Conservation (phyloP, 441 rosid genomes). For the Gossypium davidsonii region DNA sequence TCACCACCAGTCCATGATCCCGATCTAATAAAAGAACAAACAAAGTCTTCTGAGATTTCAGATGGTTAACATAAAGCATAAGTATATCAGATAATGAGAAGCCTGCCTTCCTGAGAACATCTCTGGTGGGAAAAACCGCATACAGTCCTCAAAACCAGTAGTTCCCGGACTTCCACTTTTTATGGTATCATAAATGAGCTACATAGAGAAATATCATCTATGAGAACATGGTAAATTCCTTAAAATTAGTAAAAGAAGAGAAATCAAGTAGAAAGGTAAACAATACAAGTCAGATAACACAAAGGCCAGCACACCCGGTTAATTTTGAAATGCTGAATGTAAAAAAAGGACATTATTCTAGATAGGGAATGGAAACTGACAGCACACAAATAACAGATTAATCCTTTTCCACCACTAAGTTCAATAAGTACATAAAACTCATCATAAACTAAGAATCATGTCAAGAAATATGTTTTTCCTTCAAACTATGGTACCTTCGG, state of each 20-base stretch:
- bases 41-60: conserved; percentile 16
- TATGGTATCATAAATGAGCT: conserved; percentile 92
- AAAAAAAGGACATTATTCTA: not conserved
- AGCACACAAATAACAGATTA: not conserved
- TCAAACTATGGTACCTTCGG: conserved; percentile 59
- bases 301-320: not conserved
- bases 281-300: not conserved
- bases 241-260: conserved; percentile 1
- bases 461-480: conserved; percentile 5
- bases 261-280: conserved; percentile 1
- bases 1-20: conserved; percentile 93
- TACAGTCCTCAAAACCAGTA: conserved; percentile 80
- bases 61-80: not conserved
- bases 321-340: not conserved
- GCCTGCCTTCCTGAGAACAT: conserved; percentile 94
- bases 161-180: conserved; percentile 71
- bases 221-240: not conserved
- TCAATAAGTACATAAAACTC: not conserved
- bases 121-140: conserved; percentile 77
- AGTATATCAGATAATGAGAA: conserved; percentile 17
- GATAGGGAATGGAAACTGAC: not conserved
- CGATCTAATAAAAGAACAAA: conserved; percentile 42
- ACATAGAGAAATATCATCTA: conserved; percentile 24
- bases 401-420: not conserved
- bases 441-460: not conserved